Base-by-base conservation (phyloP, 2,329 filamentous ascomycete genomes). In the Colletotrichum chrysophilum region DNA sequence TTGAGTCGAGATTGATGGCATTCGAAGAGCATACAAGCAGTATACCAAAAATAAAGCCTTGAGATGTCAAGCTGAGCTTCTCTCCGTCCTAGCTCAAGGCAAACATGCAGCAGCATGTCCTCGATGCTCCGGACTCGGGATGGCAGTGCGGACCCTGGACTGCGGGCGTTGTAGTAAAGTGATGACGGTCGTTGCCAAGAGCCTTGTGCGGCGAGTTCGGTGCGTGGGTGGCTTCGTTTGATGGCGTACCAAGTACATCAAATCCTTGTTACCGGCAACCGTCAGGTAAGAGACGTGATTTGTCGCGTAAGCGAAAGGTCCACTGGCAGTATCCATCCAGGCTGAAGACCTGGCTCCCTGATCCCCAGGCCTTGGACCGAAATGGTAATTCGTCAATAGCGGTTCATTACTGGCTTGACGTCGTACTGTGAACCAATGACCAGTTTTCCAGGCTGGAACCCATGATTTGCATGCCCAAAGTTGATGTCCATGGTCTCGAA, bases 131-230 rank as follows among this genome's bases (percentile, higher is more conserved):
- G 26, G 64, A 34, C 52, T 55, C 18, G 60, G 32, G n/a, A 43
- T 18, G 48, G 30, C 32, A 66, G 34, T 58, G 48, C 24, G 30
- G 13, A 55, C 36, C 65, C 65, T 61, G 32, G 28, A 32, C 34
- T 65, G 65, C 65, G 66, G 66, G 74, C 73, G 73, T 75, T 65
- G 36, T 28, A 68, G 70, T 34, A 68, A 32, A 68, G 70, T 67
- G 38, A 75, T 73, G 70, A 58, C 69, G 26, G 61, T 65, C 9
- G 61, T 62, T 21, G 62, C 38, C 60, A 60, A 64, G 56, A 55
- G 38, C 36, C 62, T 43, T 62, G 61, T 62, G 43, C 43, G 34
- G 61, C 61, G 58, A 71, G 16, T 71, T 66, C 48, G 36, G 52
- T 34, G 55, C 62, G 28, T 32, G 30, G 26, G 21, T 58, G 58